Evolutionary conservation across 257 asterid species (phyloP).

Genomic region (Solanum bulbocastanum): DNA sequence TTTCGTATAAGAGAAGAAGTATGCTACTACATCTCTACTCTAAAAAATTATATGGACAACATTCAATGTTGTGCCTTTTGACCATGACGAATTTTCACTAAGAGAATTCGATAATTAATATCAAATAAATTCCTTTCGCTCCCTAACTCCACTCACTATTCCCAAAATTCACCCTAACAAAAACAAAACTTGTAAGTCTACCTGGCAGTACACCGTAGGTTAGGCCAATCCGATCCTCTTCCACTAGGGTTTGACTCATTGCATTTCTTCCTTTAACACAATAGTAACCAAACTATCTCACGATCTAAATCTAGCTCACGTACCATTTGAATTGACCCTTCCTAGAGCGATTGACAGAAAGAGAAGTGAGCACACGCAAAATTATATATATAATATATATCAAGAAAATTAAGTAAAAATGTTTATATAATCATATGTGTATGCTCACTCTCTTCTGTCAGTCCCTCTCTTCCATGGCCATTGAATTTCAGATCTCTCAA

Average conservation of each 20-base stretch:
- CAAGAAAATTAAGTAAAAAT: conserved; percentile 7
- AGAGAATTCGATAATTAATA: background rate
- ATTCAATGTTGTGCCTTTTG: no score
- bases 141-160: background rate
- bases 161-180: background rate
- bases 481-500: background rate
- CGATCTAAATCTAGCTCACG: background rate
- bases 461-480: background rate
- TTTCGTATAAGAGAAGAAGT: background rate
- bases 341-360: conserved; percentile 21
- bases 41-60: no score
- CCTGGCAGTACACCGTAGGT: background rate
- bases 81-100: background rate
- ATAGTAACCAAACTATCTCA: background rate
- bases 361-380: conserved; percentile 45
- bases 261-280: background rate
- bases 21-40: no score
- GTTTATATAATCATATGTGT: conserved; percentile 30
- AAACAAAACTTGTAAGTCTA: background rate
- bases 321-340: background rate
- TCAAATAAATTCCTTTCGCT: background rate
- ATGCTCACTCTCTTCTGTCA: conserved; percentile 63
- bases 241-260: background rate
- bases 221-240: background rate
- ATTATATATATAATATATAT: background rate